phyloP scores from a whole-genome alignment of 495 filamentous ascomycete species.

The Aspergillus biplanus region DNA sequence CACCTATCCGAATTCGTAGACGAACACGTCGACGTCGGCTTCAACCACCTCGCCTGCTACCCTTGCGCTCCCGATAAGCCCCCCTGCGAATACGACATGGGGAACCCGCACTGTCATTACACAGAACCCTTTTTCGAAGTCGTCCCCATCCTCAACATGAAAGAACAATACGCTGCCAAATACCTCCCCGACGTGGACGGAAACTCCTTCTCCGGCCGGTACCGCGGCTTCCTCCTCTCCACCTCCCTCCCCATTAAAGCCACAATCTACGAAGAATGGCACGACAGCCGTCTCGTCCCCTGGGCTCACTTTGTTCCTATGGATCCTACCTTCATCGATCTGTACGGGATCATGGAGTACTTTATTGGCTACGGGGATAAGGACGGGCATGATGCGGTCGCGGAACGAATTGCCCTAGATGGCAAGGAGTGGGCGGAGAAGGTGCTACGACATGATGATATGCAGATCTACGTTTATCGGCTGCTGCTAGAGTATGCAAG shows the following conservation, averaged over 20 bases:
- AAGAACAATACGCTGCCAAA: slow-evolving; percentile 57
- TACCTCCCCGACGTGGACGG: slow-evolving; percentile 59
- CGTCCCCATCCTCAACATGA: slow-evolving; percentile 40
- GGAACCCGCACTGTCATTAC: slow-evolving; percentile 51
- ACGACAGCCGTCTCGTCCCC: slow-evolving; percentile 56
- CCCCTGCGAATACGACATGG: slow-evolving; percentile 24
- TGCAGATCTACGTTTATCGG: slow-evolving; percentile 45
- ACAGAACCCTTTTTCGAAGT: slow-evolving; percentile 51
- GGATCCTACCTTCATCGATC: slow-evolving; percentile 41
- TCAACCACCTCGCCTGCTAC: neutral
- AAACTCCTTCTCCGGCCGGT: slow-evolving; percentile 57
- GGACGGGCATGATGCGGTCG: slow-evolving; percentile 35
- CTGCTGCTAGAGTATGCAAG: slow-evolving; percentile 46
- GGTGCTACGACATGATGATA: slow-evolving; percentile 43
- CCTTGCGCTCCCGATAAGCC: neutral
- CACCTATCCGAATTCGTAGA: slow-evolving; percentile 19
- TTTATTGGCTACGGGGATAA: slow-evolving; percentile 25
- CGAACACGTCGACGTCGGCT: slow-evolving; percentile 25
- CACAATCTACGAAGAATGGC: slow-evolving; percentile 60
- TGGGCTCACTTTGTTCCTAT: slow-evolving; percentile 61
- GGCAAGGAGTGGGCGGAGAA: slow-evolving; percentile 46
- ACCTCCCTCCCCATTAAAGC: slow-evolving; percentile 50
- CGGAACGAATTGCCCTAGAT: slow-evolving; percentile 44
- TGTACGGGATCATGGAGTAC: slow-evolving; percentile 47
- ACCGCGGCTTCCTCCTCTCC: slow-evolving; percentile 49